Base-by-base conservation (phyloP, 306 rosid genomes). In the Vachellia collinsii region DNA sequence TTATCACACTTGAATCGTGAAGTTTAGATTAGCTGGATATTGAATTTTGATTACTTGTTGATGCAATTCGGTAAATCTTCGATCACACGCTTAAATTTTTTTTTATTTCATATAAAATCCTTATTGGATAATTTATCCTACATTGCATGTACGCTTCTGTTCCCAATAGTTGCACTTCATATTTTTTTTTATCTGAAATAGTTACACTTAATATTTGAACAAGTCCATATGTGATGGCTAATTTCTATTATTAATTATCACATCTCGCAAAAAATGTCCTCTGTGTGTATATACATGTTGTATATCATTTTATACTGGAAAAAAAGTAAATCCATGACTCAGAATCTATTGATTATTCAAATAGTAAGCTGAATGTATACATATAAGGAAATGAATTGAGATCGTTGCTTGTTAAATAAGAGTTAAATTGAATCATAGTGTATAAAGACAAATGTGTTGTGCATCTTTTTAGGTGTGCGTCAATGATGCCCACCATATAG, bases 401-500 rank as follows among this genome's bases (percentile, higher is more conserved):
- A 3, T 62, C 12, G 7, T 11, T 29, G 4, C 8, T 11, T 62
- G 17, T 12, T 14, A 6, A 14, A 1, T 12, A 62, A 29, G 12
- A n/a, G 19, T 23, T 48, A 14, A 14, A 48, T 48, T 4, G 19
- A 67, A 53, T 74, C 7, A 69, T 64, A 50, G 50, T 34, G 54
- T 59, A 58, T n/a, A n/a, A 29, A 2, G 1, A 2, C 34, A 29
- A 29, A 29, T 29, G 34, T 29, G 34, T 56, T 56, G 63, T 69
- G 83, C 84, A 82, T 85, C 79, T 89, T 91, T 83, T 82, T 46
- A 83, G 85, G 77, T 25, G 72, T 75, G 53, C 41, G 65, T 86
- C 82, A 89, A 92, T 90, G 87, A 92, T 92, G 89, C 74, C 82
- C 29, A 65, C 83, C 90, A 78, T 87, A 74, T 83, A 72, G 80